phyloP scores from a whole-genome alignment of 108 stramenopile genomes.

The Fistulifera solaris region DNA sequence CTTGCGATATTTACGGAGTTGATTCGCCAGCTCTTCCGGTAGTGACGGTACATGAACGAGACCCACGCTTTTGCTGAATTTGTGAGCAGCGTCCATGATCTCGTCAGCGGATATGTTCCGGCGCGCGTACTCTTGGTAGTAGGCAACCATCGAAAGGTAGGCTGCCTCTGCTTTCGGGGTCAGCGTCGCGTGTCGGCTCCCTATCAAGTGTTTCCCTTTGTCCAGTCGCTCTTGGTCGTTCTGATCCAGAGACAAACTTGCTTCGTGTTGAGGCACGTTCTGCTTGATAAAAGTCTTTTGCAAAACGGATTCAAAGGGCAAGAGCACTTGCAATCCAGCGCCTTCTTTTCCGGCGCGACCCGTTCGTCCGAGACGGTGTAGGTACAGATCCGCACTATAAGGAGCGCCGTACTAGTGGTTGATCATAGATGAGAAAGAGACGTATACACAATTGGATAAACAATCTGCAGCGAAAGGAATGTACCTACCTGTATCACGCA shows the following conservation, averaged over 20 bases:
- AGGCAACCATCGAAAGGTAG: slow-evolving; percentile 21
- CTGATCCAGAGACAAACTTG: too few species aligned
- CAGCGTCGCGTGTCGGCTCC: slow-evolving; percentile 22
- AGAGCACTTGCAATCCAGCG: slow-evolving; percentile 41
- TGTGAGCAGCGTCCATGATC: too few species aligned
- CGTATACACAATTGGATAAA: slow-evolving; percentile 80
- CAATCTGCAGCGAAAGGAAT: slow-evolving; percentile 61
- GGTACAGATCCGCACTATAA: slow-evolving; percentile 61
- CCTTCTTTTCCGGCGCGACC: slow-evolving; percentile 83
- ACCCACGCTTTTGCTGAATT: too few species aligned
- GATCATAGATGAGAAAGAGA: too few species aligned
- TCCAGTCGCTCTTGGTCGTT: too few species aligned
- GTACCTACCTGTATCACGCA: slow-evolving; percentile 60
- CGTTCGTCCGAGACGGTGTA: slow-evolving; percentile 94
- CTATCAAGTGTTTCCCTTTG: slow-evolving; percentile 3
- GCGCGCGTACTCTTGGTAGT: slow-evolving; percentile 10
- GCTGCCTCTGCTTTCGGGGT: slow-evolving; percentile 30
- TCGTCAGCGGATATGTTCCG: too few species aligned
- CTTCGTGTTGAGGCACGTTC: too few species aligned
- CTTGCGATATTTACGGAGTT: too few species aligned
- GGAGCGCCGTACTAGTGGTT: slow-evolving; percentile 3
- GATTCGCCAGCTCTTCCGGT: too few species aligned
- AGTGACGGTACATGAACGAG: too few species aligned
- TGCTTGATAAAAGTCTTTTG: too few species aligned
- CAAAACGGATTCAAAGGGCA: too few species aligned